These are phyloP conservation scores for Selaginella moellendorffii DNA, from an alignment of 75 land plant species.

Conservation along the genomic window DNA sequence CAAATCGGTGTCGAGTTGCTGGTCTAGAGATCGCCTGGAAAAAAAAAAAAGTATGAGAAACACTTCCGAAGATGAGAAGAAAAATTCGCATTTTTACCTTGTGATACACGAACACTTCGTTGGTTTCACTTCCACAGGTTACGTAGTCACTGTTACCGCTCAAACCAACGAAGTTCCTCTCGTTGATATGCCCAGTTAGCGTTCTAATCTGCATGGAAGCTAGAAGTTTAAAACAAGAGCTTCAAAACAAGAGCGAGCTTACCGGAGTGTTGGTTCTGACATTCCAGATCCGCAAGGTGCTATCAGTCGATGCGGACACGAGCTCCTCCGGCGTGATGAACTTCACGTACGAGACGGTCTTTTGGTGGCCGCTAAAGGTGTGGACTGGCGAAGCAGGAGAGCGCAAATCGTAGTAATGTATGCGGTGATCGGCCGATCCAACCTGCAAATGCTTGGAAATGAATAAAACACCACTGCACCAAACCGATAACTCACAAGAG, in stretches of 20 bases:
- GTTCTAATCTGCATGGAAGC: background rate
- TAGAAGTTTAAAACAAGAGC: background rate
- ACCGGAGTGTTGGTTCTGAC: constrained; percentile 3
- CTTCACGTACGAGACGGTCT: constrained; percentile 8
- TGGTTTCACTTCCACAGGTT: background rate
- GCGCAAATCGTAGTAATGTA: constrained; percentile 1
- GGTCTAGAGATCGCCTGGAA: background rate
- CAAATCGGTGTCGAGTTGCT: background rate
- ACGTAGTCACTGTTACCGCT: constrained; percentile 5
- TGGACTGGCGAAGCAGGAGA: background rate
- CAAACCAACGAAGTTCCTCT: constrained; percentile 5
- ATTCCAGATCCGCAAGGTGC: constrained; percentile 6
- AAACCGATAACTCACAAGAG: background rate
- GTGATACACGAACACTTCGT: background rate
- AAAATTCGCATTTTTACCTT: background rate
- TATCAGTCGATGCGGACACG: constrained; percentile 2
- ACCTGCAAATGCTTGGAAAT: constrained; percentile 1
- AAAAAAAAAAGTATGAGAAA: too few relatives aligned
- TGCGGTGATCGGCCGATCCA: background rate
- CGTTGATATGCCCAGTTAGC: background rate
- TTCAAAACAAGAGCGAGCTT: background rate
- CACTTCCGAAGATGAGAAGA: background rate
- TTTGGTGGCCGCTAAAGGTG: constrained; percentile 2
- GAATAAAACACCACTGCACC: background rate
- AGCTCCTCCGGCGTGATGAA: background rate